A percentile compares a stretch with the other conserved stretches of the same genome.
Conservation (phyloP, 208 protist species). For the Balamuthia mandrillaris region DNA sequence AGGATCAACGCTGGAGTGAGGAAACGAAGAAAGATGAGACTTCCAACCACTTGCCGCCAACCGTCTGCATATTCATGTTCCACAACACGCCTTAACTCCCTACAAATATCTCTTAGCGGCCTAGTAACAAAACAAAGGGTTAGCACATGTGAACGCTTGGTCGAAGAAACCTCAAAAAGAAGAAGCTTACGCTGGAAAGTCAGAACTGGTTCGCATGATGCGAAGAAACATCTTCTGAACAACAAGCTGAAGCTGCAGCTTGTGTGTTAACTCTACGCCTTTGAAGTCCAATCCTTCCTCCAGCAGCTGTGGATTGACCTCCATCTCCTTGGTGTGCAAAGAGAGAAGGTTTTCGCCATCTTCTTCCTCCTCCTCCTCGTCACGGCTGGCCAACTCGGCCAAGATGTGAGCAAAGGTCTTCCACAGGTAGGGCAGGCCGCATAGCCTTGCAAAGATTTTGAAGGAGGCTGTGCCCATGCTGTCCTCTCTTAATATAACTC, state of each 20-base stretch:
- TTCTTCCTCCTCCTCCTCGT: neutral
- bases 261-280: no score
- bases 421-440: neutral
- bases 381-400: neutral
- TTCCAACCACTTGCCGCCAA: no score
- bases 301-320: neutral
- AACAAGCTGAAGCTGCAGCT: neutral
- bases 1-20: neutral
- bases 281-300: conserved; percentile 18
- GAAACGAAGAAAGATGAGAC: neutral
- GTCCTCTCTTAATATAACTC: neutral
- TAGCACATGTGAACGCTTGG: no score
- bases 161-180: neutral
- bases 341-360: neutral
- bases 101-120: no score
- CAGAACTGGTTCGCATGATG: neutral
- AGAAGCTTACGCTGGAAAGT: neutral
- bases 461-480: neutral
- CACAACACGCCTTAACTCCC: no score
- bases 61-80: no score
- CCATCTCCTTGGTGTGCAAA: neutral
- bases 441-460: neutral
- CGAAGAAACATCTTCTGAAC: neutral
- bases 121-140: no score
- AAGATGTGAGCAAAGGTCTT: neutral